Evolutionary conservation across 2,329 filamentous ascomycete species (phyloP), one percentile per base, ranked within the genome.

Genomic region (Chrysoporthe austroafricana): DNA sequence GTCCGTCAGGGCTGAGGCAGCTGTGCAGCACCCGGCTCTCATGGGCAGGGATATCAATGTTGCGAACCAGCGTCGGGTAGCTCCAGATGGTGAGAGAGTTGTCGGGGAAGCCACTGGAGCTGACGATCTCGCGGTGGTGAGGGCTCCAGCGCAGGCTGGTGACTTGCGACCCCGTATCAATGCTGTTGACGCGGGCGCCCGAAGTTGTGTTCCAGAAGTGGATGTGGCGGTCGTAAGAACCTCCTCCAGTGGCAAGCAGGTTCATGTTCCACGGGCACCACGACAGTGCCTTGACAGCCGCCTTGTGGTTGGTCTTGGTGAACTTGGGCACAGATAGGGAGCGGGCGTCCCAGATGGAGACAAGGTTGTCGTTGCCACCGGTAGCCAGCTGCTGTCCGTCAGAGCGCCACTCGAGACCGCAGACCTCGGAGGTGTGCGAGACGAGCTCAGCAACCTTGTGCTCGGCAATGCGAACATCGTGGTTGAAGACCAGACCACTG

Each of bases 121-220:
- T 97, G 77, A 98, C 94, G 75, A 99, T 96, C 86, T 99, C 96
- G 73, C 96, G 94, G 87, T 98, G 97, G 81, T 93, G 91, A 70
- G 94, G 93, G 86, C 93, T 97, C 96, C 96, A 99, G 75, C 94
- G 91, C 67, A 99, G 88, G 74, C 92, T 96, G 73, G 96, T 99
- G 67, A 99, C 96, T 81, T 99, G 96, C 59, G 94, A 97, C 70
- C 96, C 96, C 52, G 96, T 98, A 79, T 98, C 94, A 80, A 99
- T 98, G 86, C 93, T 97, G 90, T 99, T 99, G 83, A 97, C 94
- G 74, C 96, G 92, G 64, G 96, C 95, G 70, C 96, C 96, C 4
- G 95, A 97, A 32, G 96, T 98, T 59, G 94, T 96, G 87, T 99
- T 99, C 96, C 96, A 99, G 88, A 99, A 99, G 85, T 99, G 96